Evolutionary conservation across 805 yeast species (phyloP), one percentile per base, ranked within the genome.

Genomic region (Torulaspora quercuum): DNA sequence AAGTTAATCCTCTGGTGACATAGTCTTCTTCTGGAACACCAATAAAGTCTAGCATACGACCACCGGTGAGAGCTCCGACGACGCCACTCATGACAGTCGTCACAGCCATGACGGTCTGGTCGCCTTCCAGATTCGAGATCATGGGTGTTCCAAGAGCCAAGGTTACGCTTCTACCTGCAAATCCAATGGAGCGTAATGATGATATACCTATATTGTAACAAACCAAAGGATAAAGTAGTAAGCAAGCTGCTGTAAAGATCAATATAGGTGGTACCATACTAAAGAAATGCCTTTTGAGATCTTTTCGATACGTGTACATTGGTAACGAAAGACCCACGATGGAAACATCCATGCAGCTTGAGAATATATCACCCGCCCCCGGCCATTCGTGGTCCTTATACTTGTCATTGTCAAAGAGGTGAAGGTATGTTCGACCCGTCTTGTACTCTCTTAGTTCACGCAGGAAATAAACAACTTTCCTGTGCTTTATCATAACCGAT

Each of bases 141-240:
- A 83, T 68, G 1, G 94, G 95, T 0, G 84, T 75, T 0, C 92
- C 94, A 29, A 84, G 64, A 0, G 92, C 90, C 49, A 83, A 68
- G 0, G 95, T 84, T 11, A 81, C 86, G 7, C 86, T 79, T 42
- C 94, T 65, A 2, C 89, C 90, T 2, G 83, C 80, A 53, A 82
- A 83, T 1, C 90, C 92, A 21, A 84, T 67, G 0, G 89, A 69
- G 17, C 82, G 62, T 15, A 66, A 58, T 0, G 83, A 51, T 5
- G 78, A 68, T 4, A 84, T 78, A 1, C 88, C 88, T 18, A 84
- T 60, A 8, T 72, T 71, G 54, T 72, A 73, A 49, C 88, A 78
- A 9, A 82, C 52, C 2, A 83, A 70, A 0, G 95, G 95, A 52
- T 84, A 83, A 6, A 75, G 62, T 61, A 82, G 79, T 52, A 80